Percentiles rank a stretch among this genome's conserved stretches.
These are phyloP conservation scores for Mollisiaceae sp. DNA, from an alignment of 2,329 filamentous ascomycete genomes.

Conservation along the genomic window DNA sequence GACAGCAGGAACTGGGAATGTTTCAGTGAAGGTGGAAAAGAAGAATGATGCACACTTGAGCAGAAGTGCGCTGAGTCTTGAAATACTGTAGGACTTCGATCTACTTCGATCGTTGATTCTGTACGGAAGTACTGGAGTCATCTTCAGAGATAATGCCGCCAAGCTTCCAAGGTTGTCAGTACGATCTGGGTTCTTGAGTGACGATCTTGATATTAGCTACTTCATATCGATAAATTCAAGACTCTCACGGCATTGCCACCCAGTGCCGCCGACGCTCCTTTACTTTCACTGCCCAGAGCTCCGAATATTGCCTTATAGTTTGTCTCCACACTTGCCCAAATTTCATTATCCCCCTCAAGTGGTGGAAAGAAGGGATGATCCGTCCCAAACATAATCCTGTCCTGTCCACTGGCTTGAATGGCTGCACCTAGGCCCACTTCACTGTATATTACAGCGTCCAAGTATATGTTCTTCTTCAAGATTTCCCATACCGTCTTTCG, in stretches of 20 bases:
- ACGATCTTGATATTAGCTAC: background rate
- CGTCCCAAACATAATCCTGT: conserved; percentile 80
- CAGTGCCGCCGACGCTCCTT: conserved; percentile 58
- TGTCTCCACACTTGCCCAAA: conserved; percentile 72
- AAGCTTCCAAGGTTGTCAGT: background rate
- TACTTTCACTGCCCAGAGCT: conserved; percentile 53
- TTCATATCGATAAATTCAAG: conserved; percentile 44
- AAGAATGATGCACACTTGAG: background rate
- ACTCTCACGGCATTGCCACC: conserved; percentile 64
- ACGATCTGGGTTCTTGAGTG: background rate
- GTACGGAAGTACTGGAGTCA: no score
- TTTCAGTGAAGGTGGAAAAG: background rate
- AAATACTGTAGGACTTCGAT: background rate
- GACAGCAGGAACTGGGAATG: background rate
- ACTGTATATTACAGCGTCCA: conserved; percentile 87
- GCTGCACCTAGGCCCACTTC: conserved; percentile 75
- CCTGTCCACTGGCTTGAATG: conserved; percentile 68
- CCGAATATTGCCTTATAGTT: conserved; percentile 61
- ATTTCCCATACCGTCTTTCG: conserved; percentile 67
- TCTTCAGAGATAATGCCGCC: no score
- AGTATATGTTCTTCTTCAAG: conserved; percentile 76
- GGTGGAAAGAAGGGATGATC: conserved; percentile 89
- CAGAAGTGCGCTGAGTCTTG: background rate
- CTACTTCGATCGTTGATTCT: no score
- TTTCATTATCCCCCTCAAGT: conserved; percentile 63